phyloP scores from a whole-genome alignment of 331 rosid genomes.

The Telfairia occidentalis region DNA sequence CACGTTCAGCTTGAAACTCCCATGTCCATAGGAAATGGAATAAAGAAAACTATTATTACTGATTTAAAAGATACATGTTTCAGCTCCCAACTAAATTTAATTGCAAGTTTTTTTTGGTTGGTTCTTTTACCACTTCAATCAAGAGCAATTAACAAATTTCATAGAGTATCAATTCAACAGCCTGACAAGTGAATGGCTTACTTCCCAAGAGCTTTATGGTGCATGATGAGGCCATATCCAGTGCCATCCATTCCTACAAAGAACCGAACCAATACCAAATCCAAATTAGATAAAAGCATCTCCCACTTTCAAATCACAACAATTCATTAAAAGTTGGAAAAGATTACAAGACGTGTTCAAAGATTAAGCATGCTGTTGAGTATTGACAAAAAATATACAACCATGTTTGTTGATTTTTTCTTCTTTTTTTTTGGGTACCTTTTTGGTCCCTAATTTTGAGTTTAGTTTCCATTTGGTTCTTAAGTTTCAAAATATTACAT shows the following conservation, averaged over 20 bases:
- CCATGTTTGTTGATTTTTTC: not conserved
- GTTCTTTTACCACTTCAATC: not conserved
- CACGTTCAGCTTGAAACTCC: not conserved
- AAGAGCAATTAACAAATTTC: not conserved
- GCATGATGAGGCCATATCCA: slow-evolving; percentile 76
- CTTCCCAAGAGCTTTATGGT: slow-evolving; percentile 93
- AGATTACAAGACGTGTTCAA: not conserved
- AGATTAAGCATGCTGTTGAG: not conserved
- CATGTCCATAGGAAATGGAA: not conserved
- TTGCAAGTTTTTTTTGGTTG: not conserved
- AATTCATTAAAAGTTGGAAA: not conserved
- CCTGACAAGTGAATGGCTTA: slow-evolving; percentile 26
- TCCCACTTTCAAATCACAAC: not conserved
- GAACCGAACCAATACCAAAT: slow-evolving; percentile 20
- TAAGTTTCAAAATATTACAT: too few relatives aligned
- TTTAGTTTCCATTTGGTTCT: too few relatives aligned
- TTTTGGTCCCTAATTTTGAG: too few relatives aligned
- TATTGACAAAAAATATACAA: not conserved
- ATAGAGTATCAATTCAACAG: not conserved
- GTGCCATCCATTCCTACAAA: slow-evolving; percentile 76
- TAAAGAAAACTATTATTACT: not conserved
- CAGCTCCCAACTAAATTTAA: not conserved
- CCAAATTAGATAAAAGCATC: not conserved
- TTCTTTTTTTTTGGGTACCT: not conserved
- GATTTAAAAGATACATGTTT: not conserved